These are phyloP conservation scores for Elaeis oleifera DNA, from an alignment of 202 grass and related monocot species.

Conservation along the genomic window DNA sequence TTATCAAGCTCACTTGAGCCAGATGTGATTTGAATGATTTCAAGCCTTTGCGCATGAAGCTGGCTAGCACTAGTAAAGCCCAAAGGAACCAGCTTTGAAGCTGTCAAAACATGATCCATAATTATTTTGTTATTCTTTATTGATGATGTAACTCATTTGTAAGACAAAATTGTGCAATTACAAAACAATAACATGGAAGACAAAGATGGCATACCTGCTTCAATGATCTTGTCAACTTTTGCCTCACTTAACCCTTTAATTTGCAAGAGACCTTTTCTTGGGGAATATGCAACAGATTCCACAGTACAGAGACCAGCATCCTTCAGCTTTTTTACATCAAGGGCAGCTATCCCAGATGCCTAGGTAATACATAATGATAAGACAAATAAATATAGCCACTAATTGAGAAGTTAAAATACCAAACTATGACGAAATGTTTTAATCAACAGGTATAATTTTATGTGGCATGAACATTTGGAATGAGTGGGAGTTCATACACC, in stretches of 20 bases:
- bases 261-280: slow-evolving; percentile 86
- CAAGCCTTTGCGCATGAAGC: slow-evolving; percentile 81
- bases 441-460: too few relatives aligned
- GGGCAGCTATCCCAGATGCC: slow-evolving; percentile 74
- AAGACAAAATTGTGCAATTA: background rate
- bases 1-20: slow-evolving; percentile 96
- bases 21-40: slow-evolving; percentile 94
- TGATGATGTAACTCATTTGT: background rate
- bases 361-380: slow-evolving; percentile 16
- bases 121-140: background rate
- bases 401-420: too few relatives aligned
- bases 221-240: slow-evolving; percentile 92
- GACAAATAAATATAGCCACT: too few relatives aligned
- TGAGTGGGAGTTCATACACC: too few relatives aligned
- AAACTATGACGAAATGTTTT: too few relatives aligned
- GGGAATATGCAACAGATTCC: slow-evolving; percentile 78
- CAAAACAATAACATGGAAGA: background rate
- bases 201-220: slow-evolving; percentile 44
- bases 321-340: slow-evolving; percentile 91
- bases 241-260: slow-evolving; percentile 99
- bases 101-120: slow-evolving; percentile 25
- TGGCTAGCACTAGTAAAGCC: slow-evolving; percentile 95
- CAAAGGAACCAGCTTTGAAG: slow-evolving; percentile 74
- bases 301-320: slow-evolving; percentile 72
- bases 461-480: too few relatives aligned